Base-by-base conservation (phyloP, 441 rosid species). In the Dalechampia spathulata region DNA sequence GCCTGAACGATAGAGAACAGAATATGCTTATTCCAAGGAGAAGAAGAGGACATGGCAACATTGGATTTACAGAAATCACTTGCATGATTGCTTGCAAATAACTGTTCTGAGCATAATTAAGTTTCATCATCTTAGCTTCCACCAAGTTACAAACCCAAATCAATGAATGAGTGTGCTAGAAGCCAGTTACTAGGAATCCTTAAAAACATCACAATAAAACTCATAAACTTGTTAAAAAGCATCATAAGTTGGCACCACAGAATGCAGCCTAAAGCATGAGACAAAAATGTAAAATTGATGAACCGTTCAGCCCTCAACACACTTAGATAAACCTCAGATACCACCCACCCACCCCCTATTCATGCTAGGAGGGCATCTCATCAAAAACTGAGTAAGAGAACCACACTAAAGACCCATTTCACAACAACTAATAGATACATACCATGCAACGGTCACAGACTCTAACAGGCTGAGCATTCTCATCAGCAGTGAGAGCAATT, bases 361-460 rank as follows among this genome's bases (percentile, higher is more conserved):
- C 34, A 30, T 30, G 34, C 34, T 30, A 30, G n/a, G 12, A 41
- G 45, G 20, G 17, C 11, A n/a, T n/a, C 21, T n/a, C 21, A n/a
- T n/a, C 0, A 41, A 17, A 41, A 41, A n/a, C 8, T n/a, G 3
- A 2, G 1, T 1, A 7, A 16, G 39, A 28, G 14, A 15, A 28
- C 1, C 10, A 5, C 12, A 37, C 13, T 15, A 16, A 16, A 41
- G 52, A 15, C 20, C 17, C 20, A 6, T 2, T 13, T 13, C 14
- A 19, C 21, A 37, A 15, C 44, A 58, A 62, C 32, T 14, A 43
- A 58, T 49, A 16, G 39, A 32, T 36, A 48, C 72, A 7, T 79
- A 93, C 97, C 96, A 90, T 58, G 72, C 96, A 93, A 37, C 96
- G 80, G 65, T 93, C 96, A 58, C 99, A 93, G 61, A 93, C 97